These are phyloP conservation scores for Prunus salicina DNA, from an alignment of 306 rosid species.

Conservation along the genomic window DNA sequence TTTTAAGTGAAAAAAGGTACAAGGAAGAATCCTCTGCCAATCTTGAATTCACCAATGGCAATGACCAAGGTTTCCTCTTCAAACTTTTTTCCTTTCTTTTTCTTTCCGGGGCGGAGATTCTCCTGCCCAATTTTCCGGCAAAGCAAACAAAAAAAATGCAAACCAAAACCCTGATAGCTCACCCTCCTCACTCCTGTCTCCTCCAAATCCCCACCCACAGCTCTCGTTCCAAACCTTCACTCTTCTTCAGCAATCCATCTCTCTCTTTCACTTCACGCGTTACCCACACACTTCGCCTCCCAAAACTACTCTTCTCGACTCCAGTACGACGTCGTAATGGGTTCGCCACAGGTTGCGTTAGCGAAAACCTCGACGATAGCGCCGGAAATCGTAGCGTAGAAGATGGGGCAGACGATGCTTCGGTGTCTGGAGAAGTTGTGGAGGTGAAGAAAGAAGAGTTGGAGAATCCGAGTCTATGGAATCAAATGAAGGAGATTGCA, in stretches of 20 bases:
- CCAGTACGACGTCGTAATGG: not conserved
- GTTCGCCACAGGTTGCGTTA: constrained; percentile 16
- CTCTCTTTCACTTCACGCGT: constrained; percentile 19
- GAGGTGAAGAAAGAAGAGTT: constrained; percentile 31
- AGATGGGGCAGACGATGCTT: not conserved
- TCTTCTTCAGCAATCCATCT: not conserved
- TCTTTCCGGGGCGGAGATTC: not conserved
- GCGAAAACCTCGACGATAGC: not conserved
- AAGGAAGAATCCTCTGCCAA: too few relatives aligned
- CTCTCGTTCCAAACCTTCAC: constrained; percentile 6
- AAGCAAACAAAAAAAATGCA: not conserved
- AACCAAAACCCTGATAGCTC: not conserved
- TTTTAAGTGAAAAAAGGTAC: too few relatives aligned
- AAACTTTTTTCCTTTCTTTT: not conserved
- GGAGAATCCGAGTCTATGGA: constrained; percentile 49
- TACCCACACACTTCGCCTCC: constrained; percentile 3
- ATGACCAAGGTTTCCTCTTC: too few relatives aligned
- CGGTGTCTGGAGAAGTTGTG: not conserved
- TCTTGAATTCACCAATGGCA: too few relatives aligned
- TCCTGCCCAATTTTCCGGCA: not conserved
- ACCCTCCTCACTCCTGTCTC: constrained; percentile 14
- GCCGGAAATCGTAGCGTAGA: not conserved
- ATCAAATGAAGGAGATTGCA: constrained; percentile 67
- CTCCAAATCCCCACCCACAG: constrained; percentile 27
- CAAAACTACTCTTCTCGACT: constrained; percentile 13